Base-by-base conservation (phyloP, 306 rosid genomes). In the Rubus idaeus region DNA sequence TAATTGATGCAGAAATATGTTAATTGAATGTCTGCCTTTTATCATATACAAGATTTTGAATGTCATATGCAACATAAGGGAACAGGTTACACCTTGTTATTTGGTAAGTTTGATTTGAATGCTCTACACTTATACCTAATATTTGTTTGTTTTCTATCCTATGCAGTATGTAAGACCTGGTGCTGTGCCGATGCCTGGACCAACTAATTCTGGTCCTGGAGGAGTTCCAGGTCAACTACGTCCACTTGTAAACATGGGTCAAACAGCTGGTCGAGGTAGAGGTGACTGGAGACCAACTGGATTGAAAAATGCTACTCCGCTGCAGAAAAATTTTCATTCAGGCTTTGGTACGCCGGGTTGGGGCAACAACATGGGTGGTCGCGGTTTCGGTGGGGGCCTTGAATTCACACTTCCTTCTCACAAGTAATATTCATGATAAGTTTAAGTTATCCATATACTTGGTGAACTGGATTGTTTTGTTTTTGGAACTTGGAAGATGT, bases 381-480 rank as follows among this genome's bases (percentile, higher is more conserved):
- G 98, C 35, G 92, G 97, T 67, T 91, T 92, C 49, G 98, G 97
- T 45, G 87, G 96, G 76, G 98, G 99, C 74, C 84, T 91, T 71
- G 99, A 96, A 61, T 96, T 96, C 83, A 92, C 98, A 10, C 97
- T 96, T 84, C 99, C 99, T 79, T 92, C 99, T 20, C 99, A 96
- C 86, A 96, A 96, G 99, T 96, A 92, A 87, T 68, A 37, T 47
- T 61, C 70, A 6, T 1, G 6, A 42, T 41, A 66, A n/a, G 12
- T 60, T 45, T 26, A 57, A 21, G 57, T 7, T 74, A 16, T 23
- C 69, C 39, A 26, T 21, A 73, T 23, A 4, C 21, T 5, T n/a
- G n/a, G 46, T 53, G 64, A 71, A 56, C 67, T 45, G 26, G 26
- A 30, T 1, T 58, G 10, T 17, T 44, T 35, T 35, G 39, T 37